Base-by-base conservation (phyloP, 2,329 filamentous ascomycete genomes). In the Diatrype stigma region DNA sequence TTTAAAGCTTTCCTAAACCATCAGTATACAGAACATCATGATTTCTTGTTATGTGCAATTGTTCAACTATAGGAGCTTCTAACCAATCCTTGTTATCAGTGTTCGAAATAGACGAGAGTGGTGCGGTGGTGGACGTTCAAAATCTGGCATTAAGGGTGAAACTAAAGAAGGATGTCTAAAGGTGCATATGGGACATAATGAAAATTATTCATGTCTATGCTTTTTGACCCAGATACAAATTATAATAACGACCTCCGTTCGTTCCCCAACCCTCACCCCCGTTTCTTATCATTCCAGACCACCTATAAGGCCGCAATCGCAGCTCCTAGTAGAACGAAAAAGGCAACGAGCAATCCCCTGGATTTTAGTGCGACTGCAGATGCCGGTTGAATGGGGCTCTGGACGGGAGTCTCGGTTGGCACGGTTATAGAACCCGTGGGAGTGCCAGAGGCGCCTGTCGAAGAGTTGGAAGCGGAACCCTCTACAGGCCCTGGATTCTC, bases 401-500 rank as follows among this genome's bases (percentile, higher is more conserved):
- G 55, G 26, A 30, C 26, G 10, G 26, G 26, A 30, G 26, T 30
- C 26, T 30, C 26, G 26, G 55, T 55, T 26, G 62, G 59, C 11
- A 51, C 19, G 16, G 38, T 51, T 11, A 32, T 51, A 28, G 57
- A 35, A 26, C 45, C 56, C 19, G 56, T 60, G 46, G 55, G 57
- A 17, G 50, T 53, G 35, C 47, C 51, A 12, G 44, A 38, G 23
- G 46, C 16, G 45, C 50, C 42, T 6, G 45, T 47, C 6, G 54
- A 46, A 19, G 56, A 51, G 48, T 51, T 57, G 10, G 55, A 34
- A 16, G 46, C 51, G 2, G 49, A 6, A 30, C 26, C 26, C 26
- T 6, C 14, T 45, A 44, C 56, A 23, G 61, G 59, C 3, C 63
- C 63, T 0, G 62, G 55, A 44, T 66, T 67, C n/a, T 65, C 65